A percentile compares a stretch with the other conserved stretches of the same genome.
These are phyloP conservation scores for Jatropha multifida DNA, from an alignment of 441 rosid genomes.

Conservation along the genomic window DNA sequence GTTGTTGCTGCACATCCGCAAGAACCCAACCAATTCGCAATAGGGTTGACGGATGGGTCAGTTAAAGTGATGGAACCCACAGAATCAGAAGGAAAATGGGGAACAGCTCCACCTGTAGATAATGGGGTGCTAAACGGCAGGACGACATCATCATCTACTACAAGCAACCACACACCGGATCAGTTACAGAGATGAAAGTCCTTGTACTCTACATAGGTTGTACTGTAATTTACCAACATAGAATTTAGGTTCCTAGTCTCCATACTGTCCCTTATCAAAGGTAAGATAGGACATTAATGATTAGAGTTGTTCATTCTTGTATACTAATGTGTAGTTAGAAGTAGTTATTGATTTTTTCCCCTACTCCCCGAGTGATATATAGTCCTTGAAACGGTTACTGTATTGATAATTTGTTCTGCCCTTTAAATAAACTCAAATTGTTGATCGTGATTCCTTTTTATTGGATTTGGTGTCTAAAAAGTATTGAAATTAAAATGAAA, in stretches of 20 bases:
- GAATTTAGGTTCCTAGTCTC: conserved; percentile 26
- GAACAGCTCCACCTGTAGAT: conserved; percentile 54
- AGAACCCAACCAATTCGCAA: conserved; percentile 73
- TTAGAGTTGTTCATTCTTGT: conserved; percentile 30
- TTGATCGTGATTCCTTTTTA: conserved; percentile 1
- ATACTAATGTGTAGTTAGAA: conserved; percentile 20
- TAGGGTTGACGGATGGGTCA: conserved; percentile 74
- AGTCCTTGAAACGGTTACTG: conserved; percentile 22
- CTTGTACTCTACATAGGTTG: conserved; percentile 18
- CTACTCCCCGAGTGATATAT: conserved; percentile 4
- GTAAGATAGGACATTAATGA: conserved; percentile 26
- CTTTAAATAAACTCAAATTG: conserved; percentile 24
- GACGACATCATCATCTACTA: conserved; percentile 66
- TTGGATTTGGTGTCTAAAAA: not conserved
- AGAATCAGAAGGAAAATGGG: conserved; percentile 84
- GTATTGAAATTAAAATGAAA: not conserved
- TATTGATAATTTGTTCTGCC: conserved; percentile 10
- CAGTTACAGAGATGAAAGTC: conserved; percentile 56
- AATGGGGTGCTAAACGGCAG: conserved; percentile 53
- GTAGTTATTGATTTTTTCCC: conserved; percentile 7
- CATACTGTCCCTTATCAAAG: conserved; percentile 23
- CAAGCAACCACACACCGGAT: conserved; percentile 78
- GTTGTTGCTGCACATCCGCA: conserved; percentile 85
- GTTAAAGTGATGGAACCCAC: conserved; percentile 80
- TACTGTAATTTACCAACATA: conserved; percentile 28